A percentile compares a stretch with the other conserved stretches of the same genome.
Evolutionary conservation across 2,329 filamentous ascomycete genomes (phyloP).

Genomic region (Sphaceloma murrayae): DNA sequence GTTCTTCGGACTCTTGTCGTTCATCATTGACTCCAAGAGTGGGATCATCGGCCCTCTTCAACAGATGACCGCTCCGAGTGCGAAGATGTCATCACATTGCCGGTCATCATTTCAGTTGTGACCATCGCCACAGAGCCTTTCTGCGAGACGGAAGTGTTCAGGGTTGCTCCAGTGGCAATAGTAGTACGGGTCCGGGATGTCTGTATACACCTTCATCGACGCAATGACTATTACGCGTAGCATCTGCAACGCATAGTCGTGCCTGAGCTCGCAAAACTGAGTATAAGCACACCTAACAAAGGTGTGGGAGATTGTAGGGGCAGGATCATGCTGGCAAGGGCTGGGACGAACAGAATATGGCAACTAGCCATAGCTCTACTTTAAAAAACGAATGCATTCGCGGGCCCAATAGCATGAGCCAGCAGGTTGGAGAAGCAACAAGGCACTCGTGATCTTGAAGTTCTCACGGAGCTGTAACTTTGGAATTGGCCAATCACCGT

Average conservation of each 20-base stretch:
- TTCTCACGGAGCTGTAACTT: background rate
- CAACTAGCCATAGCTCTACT: no score
- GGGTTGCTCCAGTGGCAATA: constrained; percentile 41
- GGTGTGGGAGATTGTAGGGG: constrained; percentile 35
- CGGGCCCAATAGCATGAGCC: no score
- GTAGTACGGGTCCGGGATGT: constrained; percentile 47
- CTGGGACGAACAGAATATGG: no score
- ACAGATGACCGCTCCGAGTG: no score
- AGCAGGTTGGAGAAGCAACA: background rate
- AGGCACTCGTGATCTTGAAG: background rate
- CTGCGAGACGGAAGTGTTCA: constrained; percentile 46
- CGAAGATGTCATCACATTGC: constrained; percentile 51
- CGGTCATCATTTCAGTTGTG: constrained; percentile 48
- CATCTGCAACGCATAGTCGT: constrained; percentile 48
- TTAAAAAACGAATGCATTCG: no score
- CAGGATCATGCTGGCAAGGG: constrained; percentile 33
- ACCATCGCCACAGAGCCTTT: constrained; percentile 39
- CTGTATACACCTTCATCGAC: constrained; percentile 45
- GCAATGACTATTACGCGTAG: constrained; percentile 48
- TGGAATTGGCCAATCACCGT: constrained; percentile 10
- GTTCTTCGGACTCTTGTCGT: constrained; percentile 30
- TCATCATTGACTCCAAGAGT: constrained; percentile 50
- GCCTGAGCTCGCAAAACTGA: constrained; percentile 36
- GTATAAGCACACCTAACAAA: constrained; percentile 36
- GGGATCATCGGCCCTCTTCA: no score